A percentile compares a stretch with the other conserved stretches of the same genome.
Conservation (phyloP, 139 green algal species). For the Coelastrella sp. region DNA sequence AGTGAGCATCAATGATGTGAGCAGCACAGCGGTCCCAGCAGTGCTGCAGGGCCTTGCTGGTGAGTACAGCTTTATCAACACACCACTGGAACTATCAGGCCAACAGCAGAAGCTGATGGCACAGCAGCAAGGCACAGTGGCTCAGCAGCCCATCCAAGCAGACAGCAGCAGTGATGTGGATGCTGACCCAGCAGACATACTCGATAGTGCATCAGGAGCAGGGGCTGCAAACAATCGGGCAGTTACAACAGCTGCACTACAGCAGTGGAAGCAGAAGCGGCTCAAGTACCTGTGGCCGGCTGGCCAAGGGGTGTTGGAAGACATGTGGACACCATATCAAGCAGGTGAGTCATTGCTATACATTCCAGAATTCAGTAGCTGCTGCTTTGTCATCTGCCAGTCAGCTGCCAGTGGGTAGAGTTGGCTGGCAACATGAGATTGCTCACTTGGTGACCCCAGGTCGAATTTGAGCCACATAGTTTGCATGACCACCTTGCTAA, state of each 20-base stretch:
- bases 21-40: not conserved
- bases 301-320: not conserved
- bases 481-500: too few species aligned
- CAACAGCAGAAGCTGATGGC: not conserved
- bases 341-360: not conserved
- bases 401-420: not conserved
- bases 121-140: not conserved
- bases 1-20: not conserved
- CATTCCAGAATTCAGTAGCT: not conserved
- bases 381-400: not conserved
- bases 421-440: not conserved
- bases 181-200: not conserved
- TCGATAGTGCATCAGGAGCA: not conserved
- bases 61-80: not conserved
- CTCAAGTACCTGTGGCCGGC: not conserved
- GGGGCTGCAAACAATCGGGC: too few species aligned
- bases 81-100: not conserved
- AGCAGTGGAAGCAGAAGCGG: not conserved
- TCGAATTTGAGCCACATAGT: too few species aligned
- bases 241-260: not conserved
- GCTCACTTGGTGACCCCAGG: too few species aligned
- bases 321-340: conserved; percentile 1
- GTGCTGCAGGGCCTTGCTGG: not conserved
- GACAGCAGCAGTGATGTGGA: not conserved
- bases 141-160: not conserved